Base-by-base conservation (phyloP, 495 filamentous ascomycete species). In the Podospora australis region DNA sequence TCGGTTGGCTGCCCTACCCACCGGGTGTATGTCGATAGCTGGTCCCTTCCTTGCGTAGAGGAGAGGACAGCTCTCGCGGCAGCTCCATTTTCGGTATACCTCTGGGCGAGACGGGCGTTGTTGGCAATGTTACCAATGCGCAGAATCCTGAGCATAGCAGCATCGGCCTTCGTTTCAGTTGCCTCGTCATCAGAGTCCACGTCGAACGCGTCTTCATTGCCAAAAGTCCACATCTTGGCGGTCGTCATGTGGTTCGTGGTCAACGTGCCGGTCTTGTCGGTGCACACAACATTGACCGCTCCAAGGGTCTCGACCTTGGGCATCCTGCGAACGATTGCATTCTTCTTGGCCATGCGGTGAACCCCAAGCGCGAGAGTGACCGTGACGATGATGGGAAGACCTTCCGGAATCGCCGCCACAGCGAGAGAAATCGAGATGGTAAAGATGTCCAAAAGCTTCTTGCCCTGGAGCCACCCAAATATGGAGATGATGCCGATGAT, bases 241-340 rank as follows among this genome's bases (percentile, higher is more conserved):
- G 94, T 90, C 2, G 94, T 94, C 91, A 97, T 96, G 60, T 97
- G 94, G 60, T 97, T 99, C 66, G 87, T 86, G 0, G 92, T 99
- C 44, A 99, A 65, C 17, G 92, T 66, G 78, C 80, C 84, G 16
- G 92, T 99, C 70, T 99, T 99, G 69, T 99, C 92, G 60, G 88
- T 96, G 70, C 92, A 99, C 22, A 99, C 87, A 39, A 99, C 92
- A 64, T 96, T 97, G 24, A 99, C 92, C 35, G 88, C 95, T 16
- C 94, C 92, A n/a, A 99, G 70, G 4, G 92, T 97, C 57, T 99
- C 92, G 3, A 99, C 92, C 63, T 90, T 96, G 11, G 92, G 92
- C 57, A 99, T 83, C 62, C 84, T 85, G 50, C 92, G 82, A 55
- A 99, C 92, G 62, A 97, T 97, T 4, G 92, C 92, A 39, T 91